Conservation (phyloP, 371 early-diverging fungal species). For the Mucor piriformis region DNA sequence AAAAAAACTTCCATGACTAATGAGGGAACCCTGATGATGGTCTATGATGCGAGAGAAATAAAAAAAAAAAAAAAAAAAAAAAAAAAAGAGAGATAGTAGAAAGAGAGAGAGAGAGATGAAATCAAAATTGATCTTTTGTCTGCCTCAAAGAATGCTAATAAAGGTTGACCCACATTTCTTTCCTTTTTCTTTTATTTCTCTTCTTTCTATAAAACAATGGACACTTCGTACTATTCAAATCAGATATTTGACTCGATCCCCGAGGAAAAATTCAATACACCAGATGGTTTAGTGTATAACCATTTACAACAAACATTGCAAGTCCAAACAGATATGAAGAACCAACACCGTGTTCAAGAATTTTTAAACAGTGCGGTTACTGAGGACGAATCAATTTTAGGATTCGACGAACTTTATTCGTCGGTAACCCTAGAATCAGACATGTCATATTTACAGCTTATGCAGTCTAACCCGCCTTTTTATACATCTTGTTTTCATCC, state of each 20-base stretch:
- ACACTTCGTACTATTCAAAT: conserved; percentile 2
- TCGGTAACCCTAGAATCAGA: conserved; percentile 12
- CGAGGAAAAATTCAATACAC: neutral
- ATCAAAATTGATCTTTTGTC: conserved; percentile 15
- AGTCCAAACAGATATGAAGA: conserved; percentile 15
- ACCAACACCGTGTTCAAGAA: conserved; percentile 11
- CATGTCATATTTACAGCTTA: conserved; percentile 6
- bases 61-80: neutral
- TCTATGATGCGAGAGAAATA: neutral
- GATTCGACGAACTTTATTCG: conserved; percentile 12
- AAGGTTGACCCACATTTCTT: neutral
- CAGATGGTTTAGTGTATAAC: conserved; percentile 9
- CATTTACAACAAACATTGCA: conserved; percentile 16
- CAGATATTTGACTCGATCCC: conserved; percentile 1
- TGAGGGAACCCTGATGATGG: neutral
- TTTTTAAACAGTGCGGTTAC: conserved; percentile 3
- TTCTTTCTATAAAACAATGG: neutral
- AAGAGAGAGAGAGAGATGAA: neutral
- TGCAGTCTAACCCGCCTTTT: conserved; percentile 7
- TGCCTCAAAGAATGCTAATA: conserved; percentile 9
- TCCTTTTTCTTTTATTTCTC: neutral
- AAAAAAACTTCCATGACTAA: neutral
- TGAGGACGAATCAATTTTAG: neutral
- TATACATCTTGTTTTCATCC: conserved; percentile 10
- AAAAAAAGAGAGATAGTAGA: neutral